Base-by-base conservation (phyloP, 345 rosid genomes). In the Draba incana region DNA sequence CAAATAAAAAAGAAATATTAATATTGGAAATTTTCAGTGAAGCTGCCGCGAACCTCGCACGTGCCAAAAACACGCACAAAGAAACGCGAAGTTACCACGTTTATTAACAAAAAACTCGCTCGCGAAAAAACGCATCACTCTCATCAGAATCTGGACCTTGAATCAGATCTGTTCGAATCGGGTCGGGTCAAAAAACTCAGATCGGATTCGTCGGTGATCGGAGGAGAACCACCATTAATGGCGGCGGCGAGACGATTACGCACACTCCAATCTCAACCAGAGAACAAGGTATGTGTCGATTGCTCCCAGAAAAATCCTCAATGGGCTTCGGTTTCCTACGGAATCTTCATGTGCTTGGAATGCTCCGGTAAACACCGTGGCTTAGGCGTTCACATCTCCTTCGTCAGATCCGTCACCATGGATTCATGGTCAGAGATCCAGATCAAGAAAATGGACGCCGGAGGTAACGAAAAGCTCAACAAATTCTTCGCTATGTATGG, bases 341-440 rank as follows among this genome's bases (percentile, higher is more conserved):
- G 97, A 7, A 77, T 94, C 68, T 94, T 94, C 86, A 94, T 91
- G 97, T 94, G 99, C 61, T 83, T 94, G 24, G 99, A 94, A 62
- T 94, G 99, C 91, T 94, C 99, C 42, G 99, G 99, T 11, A 91
- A 89, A 83, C 99, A 94, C 78, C 89, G 97, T 2, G 98, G 99
- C 73, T 87, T 94, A 57, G 99, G 99, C 14, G 99, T 94, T 24
- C 98, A 94, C 86, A 94, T 91, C 74, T 94, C 99, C 56, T 94
- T 94, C 75, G 99, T 94, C 84, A 81, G 99, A 84, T 94, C 98
- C 48, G 99, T 94, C 37, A 91, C 98, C 53, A 91, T 94, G 99
- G 99, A 94, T 72, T 91, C 97, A 1, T 94, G 99, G 99, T 89
- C 98, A 44, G 99, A 91, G 77, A 85, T 91, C 88, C 99, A 94